Evolutionary conservation across 2,329 filamentous ascomycete species (phyloP), one percentile per base, ranked within the genome.

Genomic region (Trichothecium roseum): DNA sequence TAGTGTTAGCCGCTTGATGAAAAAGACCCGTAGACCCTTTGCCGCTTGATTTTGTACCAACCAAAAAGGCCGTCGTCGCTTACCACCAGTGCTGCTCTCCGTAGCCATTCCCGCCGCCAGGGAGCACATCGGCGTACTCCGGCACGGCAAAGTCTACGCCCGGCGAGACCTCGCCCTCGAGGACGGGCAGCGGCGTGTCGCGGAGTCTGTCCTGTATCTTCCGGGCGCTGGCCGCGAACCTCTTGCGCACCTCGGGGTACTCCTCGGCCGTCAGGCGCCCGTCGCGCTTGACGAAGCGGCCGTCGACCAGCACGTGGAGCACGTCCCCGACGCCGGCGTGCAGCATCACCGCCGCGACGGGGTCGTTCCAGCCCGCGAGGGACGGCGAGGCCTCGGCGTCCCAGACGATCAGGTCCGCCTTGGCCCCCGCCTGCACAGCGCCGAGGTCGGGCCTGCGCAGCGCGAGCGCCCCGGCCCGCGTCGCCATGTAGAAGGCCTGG

Each of bases 401-500:
- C 54, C 67, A 74, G 1, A 75, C 56, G 0, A 73, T 56, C 1
- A 76, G 34, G 42, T 76, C 71, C 0, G 69, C 70, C 46, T 72
- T 72, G 10, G 69, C 68, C 4, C 69, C 69, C 2, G 50, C 49
- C 1, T 47, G 47, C 16, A 75, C 53, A 24, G 67, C 54, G 16
- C 72, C 71, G 0, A 77, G 51, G 42, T 75, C 72, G 0, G 55
- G 51, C 1, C 69, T 56, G 10, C 66, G 57, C 3, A 77, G 55
- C 0, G 72, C 66, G 2, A 68, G 60, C 0, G 56, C 72, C 2
- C 72, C 71, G 4, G 60, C 56, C 2, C 69, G 58, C 0, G 71
- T 77, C 0, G 67, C 65, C n/a, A 76, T 58, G 16, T 68, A 53
- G 45, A 76, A 76, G 0, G 70, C 72, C 44, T 78, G 69, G 24